phyloP scores from a whole-genome alignment of 2,329 filamentous ascomycete genomes.

The Aspergillus fructus region DNA sequence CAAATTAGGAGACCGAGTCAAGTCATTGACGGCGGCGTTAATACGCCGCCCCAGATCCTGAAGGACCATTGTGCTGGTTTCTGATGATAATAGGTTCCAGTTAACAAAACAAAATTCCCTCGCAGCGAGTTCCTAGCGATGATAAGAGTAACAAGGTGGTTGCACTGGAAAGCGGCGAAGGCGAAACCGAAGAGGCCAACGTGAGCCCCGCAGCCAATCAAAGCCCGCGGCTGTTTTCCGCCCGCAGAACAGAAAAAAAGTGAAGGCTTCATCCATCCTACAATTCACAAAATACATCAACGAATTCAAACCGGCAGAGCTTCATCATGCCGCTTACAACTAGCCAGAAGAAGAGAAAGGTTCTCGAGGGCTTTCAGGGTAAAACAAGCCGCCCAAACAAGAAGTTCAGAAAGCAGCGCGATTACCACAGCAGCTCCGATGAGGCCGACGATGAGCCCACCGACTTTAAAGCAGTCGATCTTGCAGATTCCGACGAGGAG shows the following conservation, averaged over 20 bases:
- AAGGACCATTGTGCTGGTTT: constrained; percentile 74
- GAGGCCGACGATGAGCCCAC: constrained; percentile 47
- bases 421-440: constrained; percentile 63
- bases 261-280: constrained; percentile 8
- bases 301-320: constrained; percentile 5
- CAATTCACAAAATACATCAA: not conserved
- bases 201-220: constrained; percentile 30
- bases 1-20: constrained; percentile 87
- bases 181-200: constrained; percentile 18
- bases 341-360: constrained; percentile 54
- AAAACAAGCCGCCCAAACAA: constrained; percentile 53
- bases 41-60: constrained; percentile 98
- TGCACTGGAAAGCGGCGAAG: constrained; percentile 23
- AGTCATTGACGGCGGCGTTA: constrained; percentile 90
- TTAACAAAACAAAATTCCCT: not conserved
- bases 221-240: constrained; percentile 27
- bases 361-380: constrained; percentile 58
- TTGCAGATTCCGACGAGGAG: constrained; percentile 48
- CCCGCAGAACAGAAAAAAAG: constrained; percentile 29
- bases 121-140: not conserved
- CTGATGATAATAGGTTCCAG: not conserved
- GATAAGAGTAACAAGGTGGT: not conserved
- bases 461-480: constrained; percentile 52
- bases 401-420: constrained; percentile 62
- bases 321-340: constrained; percentile 39